Percentiles rank a stretch among this genome's conserved stretches.
phyloP scores from a whole-genome alignment of 331 rosid genomes.

The Malus hybrid region DNA sequence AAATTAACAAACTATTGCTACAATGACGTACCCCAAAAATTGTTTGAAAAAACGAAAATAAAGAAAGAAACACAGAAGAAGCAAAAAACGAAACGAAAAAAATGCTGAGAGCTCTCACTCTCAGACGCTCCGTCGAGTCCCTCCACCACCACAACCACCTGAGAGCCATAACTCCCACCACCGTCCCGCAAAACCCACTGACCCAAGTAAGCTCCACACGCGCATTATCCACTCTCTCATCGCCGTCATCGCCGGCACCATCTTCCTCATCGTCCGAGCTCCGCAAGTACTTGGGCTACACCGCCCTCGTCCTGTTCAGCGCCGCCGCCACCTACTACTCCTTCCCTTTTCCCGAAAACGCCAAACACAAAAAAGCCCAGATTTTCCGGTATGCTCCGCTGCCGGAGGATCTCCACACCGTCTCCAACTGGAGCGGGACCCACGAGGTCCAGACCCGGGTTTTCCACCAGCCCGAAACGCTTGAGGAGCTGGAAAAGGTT shows the following conservation, averaged over 20 bases:
- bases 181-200: neutral
- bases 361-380: constrained; percentile 89
- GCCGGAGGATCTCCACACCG: constrained; percentile 84
- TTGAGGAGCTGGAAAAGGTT: constrained; percentile 47
- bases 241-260: constrained; percentile 28
- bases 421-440: constrained; percentile 97
- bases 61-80: no score
- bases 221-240: constrained; percentile 28
- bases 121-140: constrained; percentile 32
- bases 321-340: constrained; percentile 87
- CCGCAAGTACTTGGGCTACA: constrained; percentile 80
- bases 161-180: constrained; percentile 7
- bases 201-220: constrained; percentile 22
- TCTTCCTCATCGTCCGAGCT: constrained; percentile 48
- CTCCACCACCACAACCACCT: constrained; percentile 11
- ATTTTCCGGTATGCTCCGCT: constrained; percentile 93
- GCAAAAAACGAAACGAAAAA: neutral
- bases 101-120: constrained; percentile 47
- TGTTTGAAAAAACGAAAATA: no score
- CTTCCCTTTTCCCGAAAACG: constrained; percentile 64
- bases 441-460: constrained; percentile 83
- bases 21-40: no score
- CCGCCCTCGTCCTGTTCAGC: constrained; percentile 64
- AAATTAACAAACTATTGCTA: no score
- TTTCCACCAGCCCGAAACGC: constrained; percentile 76